Evolutionary conservation across 495 filamentous ascomycete species (phyloP), one percentile per base, ranked within the genome.

Genomic region (Hyaloscypha bicolor): DNA sequence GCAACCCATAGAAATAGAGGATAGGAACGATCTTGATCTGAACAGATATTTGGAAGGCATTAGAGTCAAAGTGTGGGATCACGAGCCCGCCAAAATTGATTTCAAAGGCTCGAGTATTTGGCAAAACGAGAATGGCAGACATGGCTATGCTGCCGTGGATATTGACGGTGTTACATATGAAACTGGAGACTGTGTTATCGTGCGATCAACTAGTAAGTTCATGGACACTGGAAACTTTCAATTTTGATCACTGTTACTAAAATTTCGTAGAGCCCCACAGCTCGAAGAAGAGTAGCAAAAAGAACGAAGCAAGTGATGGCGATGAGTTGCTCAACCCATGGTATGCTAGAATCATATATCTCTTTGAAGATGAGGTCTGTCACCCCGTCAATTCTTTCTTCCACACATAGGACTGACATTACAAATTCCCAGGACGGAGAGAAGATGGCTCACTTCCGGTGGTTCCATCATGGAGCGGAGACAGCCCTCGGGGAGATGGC

Each of bases 401-500:
- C 25, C 2, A 25, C 1, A 25, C 25, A 25, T 2, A 25, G 25
- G 25, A 25, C 25, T 25, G 25, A 25, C 25, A 25, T 25, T 25
- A 25, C 25, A 25, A 25, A 25, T 25, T 25, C 25, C 25, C 2
- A 25, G 58, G 14, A 55, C 25, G 51, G 63, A 9, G 32, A 62
- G 30, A 12, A 9, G 21, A 57, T 51, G 25, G 45, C 31, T 30
- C 68, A 70, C 31, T 5, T 66, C 21, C 63, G 57, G 4, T 66
- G 68, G 63, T 66, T 70, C 19, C 22, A 51, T n/a, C 63, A 57
- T 29, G 68, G 68, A 3, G 29, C 33, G 1, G 35, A 51, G 9
- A 66, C 68, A 6, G 51, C 65, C 11, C 33, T 70, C 0, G 22
- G 37, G 9, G 68, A 70, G 29, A 25, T 63, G 39, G 68, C 68